These are phyloP conservation scores for Beta lomatogona DNA, from an alignment of 179 eudicot genomes.

Conservation along the genomic window DNA sequence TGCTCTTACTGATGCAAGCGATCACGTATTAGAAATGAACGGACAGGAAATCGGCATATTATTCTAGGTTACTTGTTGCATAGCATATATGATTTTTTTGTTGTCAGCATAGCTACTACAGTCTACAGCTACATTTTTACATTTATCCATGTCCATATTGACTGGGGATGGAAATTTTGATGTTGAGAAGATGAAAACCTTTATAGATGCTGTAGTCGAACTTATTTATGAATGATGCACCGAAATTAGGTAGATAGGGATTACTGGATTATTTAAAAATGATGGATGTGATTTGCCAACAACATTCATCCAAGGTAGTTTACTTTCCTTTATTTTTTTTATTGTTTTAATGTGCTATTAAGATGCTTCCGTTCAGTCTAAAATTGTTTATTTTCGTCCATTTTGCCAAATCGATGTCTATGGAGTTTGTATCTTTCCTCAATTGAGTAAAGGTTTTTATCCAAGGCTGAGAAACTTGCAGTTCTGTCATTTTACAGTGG, in stretches of 20 bases:
- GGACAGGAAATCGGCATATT: constrained; percentile 68
- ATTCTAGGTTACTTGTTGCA: constrained; percentile 42
- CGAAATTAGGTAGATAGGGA: background rate
- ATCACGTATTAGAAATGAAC: constrained; percentile 89
- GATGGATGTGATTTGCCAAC: background rate
- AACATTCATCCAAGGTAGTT: background rate
- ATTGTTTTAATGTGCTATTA: too few species aligned
- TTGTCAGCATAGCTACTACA: background rate
- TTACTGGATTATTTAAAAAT: background rate
- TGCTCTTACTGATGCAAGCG: constrained; percentile 87
- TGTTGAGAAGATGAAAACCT: constrained; percentile 14
- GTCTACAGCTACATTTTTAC: background rate
- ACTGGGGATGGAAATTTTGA: constrained; percentile 32
- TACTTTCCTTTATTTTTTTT: background rate
- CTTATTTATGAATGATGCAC: background rate
- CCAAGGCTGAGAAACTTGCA: too few species aligned
- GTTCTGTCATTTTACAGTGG: too few species aligned
- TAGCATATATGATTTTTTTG: background rate
- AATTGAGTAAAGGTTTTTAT: too few species aligned
- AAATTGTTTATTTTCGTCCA: too few species aligned
- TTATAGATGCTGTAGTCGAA: constrained; percentile 3
- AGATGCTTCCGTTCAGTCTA: too few species aligned
- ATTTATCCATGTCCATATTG: constrained; percentile 13
- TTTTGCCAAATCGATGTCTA: too few species aligned
- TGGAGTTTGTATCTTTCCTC: too few species aligned